A percentile compares a stretch with the other conserved stretches of the same genome.
Conservation (phyloP, 176 grass and related monocot genomes). For the Rhipidocladum racemiflorum region DNA sequence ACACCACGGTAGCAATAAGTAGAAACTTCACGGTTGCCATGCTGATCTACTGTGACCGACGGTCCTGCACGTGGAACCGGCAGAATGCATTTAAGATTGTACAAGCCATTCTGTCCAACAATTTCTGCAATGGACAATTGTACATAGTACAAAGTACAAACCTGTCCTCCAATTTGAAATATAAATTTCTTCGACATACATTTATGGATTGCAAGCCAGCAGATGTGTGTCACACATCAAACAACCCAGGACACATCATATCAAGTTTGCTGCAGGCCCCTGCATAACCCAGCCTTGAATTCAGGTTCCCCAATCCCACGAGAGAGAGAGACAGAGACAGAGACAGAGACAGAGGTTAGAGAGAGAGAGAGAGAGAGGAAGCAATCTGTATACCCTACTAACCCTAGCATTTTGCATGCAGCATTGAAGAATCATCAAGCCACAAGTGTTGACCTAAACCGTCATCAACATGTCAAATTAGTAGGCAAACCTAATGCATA, state of each 20-base stretch:
- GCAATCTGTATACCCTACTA: neutral
- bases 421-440: constrained; percentile 24
- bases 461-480: constrained; percentile 4
- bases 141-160: constrained; percentile 35
- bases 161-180: constrained; percentile 24
- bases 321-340: neutral
- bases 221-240: constrained; percentile 40
- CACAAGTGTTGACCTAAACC: constrained; percentile 34
- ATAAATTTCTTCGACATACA: constrained; percentile 16
- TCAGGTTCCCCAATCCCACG: constrained; percentile 43
- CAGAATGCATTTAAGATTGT: constrained; percentile 47
- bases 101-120: constrained; percentile 24
- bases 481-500: constrained; percentile 30
- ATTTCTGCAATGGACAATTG: constrained; percentile 34
- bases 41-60: constrained; percentile 48
- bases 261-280: constrained; percentile 36
- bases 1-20: too few species aligned
- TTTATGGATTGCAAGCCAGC: constrained; percentile 43
- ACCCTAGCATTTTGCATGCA: too few species aligned
- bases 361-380: neutral
- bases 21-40: neutral
- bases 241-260: constrained; percentile 41
- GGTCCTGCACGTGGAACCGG: constrained; percentile 35
- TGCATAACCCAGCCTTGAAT: constrained; percentile 49
- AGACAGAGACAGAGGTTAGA: neutral